Conservation (phyloP, 257 asterid species). For the Solanum sitiens region DNA sequence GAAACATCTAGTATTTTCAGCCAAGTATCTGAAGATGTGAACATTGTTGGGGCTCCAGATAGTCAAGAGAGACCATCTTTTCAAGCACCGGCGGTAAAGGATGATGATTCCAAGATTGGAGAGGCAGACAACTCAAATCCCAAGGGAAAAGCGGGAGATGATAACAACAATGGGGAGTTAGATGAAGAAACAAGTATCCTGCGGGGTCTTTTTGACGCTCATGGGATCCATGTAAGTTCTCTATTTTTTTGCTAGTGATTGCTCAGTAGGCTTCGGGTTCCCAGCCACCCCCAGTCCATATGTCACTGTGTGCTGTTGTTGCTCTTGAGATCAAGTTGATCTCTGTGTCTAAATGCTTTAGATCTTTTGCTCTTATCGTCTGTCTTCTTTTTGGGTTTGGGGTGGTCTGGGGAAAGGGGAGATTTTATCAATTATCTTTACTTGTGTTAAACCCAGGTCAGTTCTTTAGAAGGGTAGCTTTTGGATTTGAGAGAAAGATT, state of each 20-base stretch:
- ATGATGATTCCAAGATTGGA: constrained; percentile 18
- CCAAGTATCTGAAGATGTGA: constrained; percentile 59
- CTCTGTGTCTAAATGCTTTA: neutral
- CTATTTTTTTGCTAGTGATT: neutral
- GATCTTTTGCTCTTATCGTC: neutral
- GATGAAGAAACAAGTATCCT: constrained; percentile 69
- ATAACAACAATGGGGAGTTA: constrained; percentile 22
- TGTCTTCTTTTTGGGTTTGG: neutral
- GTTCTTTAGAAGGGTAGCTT: neutral
- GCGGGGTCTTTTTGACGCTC: constrained; percentile 72
- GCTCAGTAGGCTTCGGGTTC: neutral
- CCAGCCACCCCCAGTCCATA: neutral
- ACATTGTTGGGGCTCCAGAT: constrained; percentile 45
- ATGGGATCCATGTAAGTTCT: constrained; percentile 83
- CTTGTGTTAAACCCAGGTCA: neutral
- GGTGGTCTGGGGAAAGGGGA: neutral
- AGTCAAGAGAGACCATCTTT: constrained; percentile 15
- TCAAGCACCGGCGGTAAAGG: constrained; percentile 8
- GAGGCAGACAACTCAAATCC: constrained; percentile 16
- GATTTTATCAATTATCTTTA: neutral
- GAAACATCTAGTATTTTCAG: constrained; percentile 85
- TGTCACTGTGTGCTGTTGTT: neutral
- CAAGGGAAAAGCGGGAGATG: constrained; percentile 13
- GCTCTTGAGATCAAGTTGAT: neutral
- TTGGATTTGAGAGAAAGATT: neutral